phyloP scores from a whole-genome alignment of 2,329 filamentous ascomycete genomes.

The Neoascochyta sp. region DNA sequence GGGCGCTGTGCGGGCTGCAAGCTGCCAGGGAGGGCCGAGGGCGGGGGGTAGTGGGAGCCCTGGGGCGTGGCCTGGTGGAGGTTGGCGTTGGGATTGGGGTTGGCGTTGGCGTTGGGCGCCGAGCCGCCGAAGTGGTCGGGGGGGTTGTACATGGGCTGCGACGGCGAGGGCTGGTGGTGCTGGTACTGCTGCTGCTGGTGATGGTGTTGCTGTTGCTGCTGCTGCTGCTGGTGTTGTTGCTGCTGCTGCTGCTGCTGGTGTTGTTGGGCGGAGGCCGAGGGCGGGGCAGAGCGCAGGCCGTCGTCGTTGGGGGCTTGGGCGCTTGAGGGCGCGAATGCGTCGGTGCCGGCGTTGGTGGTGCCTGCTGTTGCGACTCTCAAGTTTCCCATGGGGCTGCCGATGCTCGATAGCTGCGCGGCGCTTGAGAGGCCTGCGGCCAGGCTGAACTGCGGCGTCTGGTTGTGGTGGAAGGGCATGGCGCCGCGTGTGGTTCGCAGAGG shows the following conservation, averaged over 20 bases:
- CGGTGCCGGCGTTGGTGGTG: constrained; percentile 44
- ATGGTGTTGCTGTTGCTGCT: constrained; percentile 28
- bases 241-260: constrained; percentile 23
- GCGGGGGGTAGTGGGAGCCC: constrained; percentile 44
- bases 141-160: constrained; percentile 49
- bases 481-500: constrained; percentile 11
- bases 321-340: constrained; percentile 41
- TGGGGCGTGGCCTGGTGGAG: constrained; percentile 56
- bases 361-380: constrained; percentile 39
- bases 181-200: constrained; percentile 28
- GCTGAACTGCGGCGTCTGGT: constrained; percentile 9
- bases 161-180: constrained; percentile 36
- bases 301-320: constrained; percentile 51
- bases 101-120: constrained; percentile 56
- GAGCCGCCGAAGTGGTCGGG: constrained; percentile 48
- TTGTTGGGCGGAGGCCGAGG: constrained; percentile 16
- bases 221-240: constrained; percentile 20
- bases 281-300: constrained; percentile 51
- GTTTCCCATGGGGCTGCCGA: constrained; percentile 45
- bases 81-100: constrained; percentile 60
- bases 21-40: constrained; percentile 54
- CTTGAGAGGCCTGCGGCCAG: constrained; percentile 44
- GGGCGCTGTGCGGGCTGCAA: constrained; percentile 56
- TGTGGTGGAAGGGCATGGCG: constrained; percentile 40
- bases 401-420: constrained; percentile 46